Base-by-base conservation (phyloP, 371 early-diverging fungal genomes). In the Mucor saturninus region DNA sequence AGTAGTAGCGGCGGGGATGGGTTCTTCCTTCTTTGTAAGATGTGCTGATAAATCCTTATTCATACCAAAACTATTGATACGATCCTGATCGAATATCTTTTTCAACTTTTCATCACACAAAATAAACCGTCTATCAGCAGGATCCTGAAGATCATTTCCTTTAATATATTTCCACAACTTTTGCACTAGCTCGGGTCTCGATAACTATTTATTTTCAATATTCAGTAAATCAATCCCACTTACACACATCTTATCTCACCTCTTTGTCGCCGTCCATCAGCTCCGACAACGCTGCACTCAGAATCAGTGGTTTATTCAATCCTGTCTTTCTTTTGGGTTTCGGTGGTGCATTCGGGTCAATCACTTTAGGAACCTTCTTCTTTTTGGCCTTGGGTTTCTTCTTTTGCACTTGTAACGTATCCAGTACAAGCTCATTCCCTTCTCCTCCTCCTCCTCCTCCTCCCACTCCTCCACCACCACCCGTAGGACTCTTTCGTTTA, bases 101-200 rank as follows among this genome's bases (percentile, higher is more conserved):
- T 79, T 83, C 5, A 87, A 66, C 54, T 75, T 73, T 6, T 68
- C 79, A 63, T 86, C 86, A 64, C 85, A 82, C 13, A 86, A 53
- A 48, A 86, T 84, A 53, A 57, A 81, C 53, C 86, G 64, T 55
- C 81, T 72, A 59, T 86, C 85, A 4, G 69, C 67, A 32, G 88
- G 86, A 70, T 87, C 88, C 59, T 86, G 86, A 30, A 86, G 73
- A 45, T 83, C 62, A 56, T 86, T 73, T 30, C 71, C 75, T 67
- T 87, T 86, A 59, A 86, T 85, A 54, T 87, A 84, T 29, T 66
- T 76, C 88, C 86, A 86, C 21, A 86, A 50, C 26, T 71, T 63
- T 64, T 84, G 86, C 7, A 86, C 86, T 8, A 87, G 66, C 65
- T 83, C 82, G 14, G 84, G 78, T 57, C 86, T 59, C 30, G 85